Conservation (phyloP, 208 protist species). For the Kentomonas sorsogonicus region DNA sequence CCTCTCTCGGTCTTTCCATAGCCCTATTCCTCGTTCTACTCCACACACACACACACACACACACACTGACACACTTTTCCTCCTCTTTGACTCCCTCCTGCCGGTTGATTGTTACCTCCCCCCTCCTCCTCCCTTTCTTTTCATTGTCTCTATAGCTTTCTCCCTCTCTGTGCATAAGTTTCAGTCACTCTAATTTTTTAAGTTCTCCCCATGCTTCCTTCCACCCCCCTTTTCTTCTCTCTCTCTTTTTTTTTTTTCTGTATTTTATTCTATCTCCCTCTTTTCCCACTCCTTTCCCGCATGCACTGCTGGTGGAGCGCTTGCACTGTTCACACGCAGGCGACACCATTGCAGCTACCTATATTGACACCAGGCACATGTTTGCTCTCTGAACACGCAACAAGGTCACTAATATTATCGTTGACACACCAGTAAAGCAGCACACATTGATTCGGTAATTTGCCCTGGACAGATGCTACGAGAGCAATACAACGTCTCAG, state of each 20-base stretch:
- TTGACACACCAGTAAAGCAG: no score
- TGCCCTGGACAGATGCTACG: no score
- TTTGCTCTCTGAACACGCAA: no score
- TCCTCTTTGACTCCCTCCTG: background rate
- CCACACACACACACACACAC: background rate
- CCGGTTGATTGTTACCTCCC: conserved; percentile 6
- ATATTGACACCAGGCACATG: no score
- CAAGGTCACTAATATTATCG: no score
- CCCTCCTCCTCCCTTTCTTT: background rate
- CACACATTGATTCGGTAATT: no score
- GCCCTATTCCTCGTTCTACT: background rate
- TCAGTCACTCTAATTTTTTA: conserved; percentile 3
- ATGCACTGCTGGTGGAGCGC: background rate
- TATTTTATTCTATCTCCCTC: background rate
- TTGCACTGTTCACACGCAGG: background rate
- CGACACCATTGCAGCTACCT: no score
- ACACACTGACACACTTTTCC: background rate
- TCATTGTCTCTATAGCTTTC: background rate
- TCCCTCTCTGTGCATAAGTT: conserved; percentile 1
- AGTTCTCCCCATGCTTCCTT: background rate
- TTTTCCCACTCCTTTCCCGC: background rate
- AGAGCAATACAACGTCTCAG: no score
- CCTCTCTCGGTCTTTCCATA: background rate
- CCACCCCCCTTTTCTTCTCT: background rate
- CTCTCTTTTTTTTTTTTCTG: conserved; percentile 12